Percentiles rank a stretch among this genome's conserved stretches.
Conservation (phyloP, 805 yeast species). For the Yamadazyma paraphyllophila region DNA sequence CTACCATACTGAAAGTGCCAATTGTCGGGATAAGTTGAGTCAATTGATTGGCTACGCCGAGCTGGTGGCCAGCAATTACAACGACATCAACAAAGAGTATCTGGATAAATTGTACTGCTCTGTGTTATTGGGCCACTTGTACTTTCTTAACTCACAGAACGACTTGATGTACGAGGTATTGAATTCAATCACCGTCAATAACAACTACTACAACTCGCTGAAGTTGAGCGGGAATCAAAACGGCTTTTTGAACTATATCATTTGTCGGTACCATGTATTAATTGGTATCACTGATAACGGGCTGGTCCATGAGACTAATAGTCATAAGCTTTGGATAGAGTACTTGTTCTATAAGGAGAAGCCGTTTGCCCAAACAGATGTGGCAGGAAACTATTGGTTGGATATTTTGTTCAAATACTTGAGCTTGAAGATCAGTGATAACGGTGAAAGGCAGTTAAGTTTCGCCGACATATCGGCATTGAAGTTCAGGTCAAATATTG, state of each 20-base stretch:
- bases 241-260: slow-evolving; percentile 27
- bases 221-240: slow-evolving; percentile 17
- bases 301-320: slow-evolving; percentile 7
- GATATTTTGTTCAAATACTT: slow-evolving; percentile 23
- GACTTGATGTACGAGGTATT: slow-evolving; percentile 19
- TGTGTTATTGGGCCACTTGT: slow-evolving; percentile 35
- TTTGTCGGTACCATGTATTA: slow-evolving; percentile 33
- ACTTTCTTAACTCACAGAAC: slow-evolving; percentile 24
- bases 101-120: slow-evolving; percentile 33
- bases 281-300: slow-evolving; percentile 22
- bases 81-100: slow-evolving; percentile 19
- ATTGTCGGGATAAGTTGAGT: slow-evolving; percentile 16
- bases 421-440: slow-evolving; percentile 17
- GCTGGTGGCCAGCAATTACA: slow-evolving; percentile 25
- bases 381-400: slow-evolving; percentile 37
- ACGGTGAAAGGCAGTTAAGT: slow-evolving; percentile 18
- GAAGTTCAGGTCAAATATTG: slow-evolving; percentile 23
- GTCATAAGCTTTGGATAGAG: slow-evolving; percentile 26
- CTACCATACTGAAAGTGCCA: slow-evolving; percentile 10
- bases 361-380: slow-evolving; percentile 28
- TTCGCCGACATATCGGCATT: slow-evolving; percentile 16
- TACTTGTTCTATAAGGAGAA: slow-evolving; percentile 22
- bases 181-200: slow-evolving; percentile 15
- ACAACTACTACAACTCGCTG: slow-evolving; percentile 11
- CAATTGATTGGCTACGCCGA: slow-evolving; percentile 27